phyloP scores from a whole-genome alignment of 345 rosid genomes.

The Gossypium sturtianum region DNA sequence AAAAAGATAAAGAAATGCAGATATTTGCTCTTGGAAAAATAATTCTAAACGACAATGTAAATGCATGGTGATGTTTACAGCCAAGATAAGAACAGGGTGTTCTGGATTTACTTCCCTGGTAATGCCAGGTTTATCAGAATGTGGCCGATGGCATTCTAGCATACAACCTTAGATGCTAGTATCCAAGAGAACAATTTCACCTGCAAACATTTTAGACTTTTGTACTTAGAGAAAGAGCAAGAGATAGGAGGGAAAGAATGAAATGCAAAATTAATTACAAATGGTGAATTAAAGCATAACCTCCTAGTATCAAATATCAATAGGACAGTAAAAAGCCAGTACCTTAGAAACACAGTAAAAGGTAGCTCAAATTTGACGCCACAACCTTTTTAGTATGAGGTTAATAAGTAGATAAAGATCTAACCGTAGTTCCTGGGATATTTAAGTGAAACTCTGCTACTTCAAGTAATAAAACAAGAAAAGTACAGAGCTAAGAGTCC shows the following conservation, averaged over 20 bases:
- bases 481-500: background rate
- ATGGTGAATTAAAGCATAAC: background rate
- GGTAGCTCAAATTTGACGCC: background rate
- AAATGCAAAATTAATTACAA: background rate
- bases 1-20: too few relatives aligned
- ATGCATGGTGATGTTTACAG: background rate
- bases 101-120: slow-evolving; percentile 7
- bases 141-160: background rate
- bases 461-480: slow-evolving; percentile 12
- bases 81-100: background rate
- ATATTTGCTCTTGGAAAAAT: background rate
- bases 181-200: background rate
- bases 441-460: slow-evolving; percentile 8
- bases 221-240: background rate
- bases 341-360: background rate
- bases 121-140: slow-evolving; percentile 7
- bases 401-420: background rate
- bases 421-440: background rate
- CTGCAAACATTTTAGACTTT: slow-evolving; percentile 5
- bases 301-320: background rate
- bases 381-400: background rate
- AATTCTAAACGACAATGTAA: background rate
- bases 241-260: background rate
- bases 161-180: background rate
- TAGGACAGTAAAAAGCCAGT: background rate